These are phyloP conservation scores for Fragosphaeria purpurea DNA, from an alignment of 2,329 filamentous ascomycete species.

Conservation along the genomic window DNA sequence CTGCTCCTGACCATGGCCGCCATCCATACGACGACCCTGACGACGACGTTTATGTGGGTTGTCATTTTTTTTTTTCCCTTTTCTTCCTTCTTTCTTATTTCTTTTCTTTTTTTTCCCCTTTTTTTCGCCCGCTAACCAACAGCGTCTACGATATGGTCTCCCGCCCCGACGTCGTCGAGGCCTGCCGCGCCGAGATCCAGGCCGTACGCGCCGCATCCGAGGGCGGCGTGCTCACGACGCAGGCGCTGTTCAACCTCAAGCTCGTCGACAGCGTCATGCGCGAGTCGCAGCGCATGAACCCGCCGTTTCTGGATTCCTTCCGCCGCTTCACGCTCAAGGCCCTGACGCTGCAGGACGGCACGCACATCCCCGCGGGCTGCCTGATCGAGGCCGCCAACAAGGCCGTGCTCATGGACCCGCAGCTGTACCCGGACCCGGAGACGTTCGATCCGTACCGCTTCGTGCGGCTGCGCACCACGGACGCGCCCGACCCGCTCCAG, in stretches of 20 bases:
- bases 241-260: slow-evolving; percentile 21
- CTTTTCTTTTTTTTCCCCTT: too few relatives aligned
- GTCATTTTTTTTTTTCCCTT: too few relatives aligned
- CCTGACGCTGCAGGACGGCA: not conserved
- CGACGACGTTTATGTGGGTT: slow-evolving; percentile 14
- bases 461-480: slow-evolving; percentile 23
- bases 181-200: slow-evolving; percentile 40
- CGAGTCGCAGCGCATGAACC: slow-evolving; percentile 21
- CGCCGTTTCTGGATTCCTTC: slow-evolving; percentile 2
- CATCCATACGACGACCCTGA: slow-evolving; percentile 32
- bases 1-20: slow-evolving; percentile 36
- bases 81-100: not conserved
- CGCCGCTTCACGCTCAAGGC: slow-evolving; percentile 1
- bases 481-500: not conserved
- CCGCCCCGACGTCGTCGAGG: slow-evolving; percentile 38
- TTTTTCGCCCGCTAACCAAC: not conserved
- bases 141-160: slow-evolving; percentile 41
- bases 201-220: slow-evolving; percentile 21
- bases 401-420: slow-evolving; percentile 26
- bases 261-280: slow-evolving; percentile 22
- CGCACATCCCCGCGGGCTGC: slow-evolving; percentile 28
- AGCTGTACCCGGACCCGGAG: slow-evolving; percentile 24
- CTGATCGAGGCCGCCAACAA: slow-evolving; percentile 30
- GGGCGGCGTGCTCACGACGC: slow-evolving; percentile 19
- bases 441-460: slow-evolving; percentile 30